Percentiles rank a stretch among this genome's conserved stretches.
These are phyloP conservation scores for Microdochium nivale DNA, from an alignment of 2,329 filamentous ascomycete species.

Conservation along the genomic window DNA sequence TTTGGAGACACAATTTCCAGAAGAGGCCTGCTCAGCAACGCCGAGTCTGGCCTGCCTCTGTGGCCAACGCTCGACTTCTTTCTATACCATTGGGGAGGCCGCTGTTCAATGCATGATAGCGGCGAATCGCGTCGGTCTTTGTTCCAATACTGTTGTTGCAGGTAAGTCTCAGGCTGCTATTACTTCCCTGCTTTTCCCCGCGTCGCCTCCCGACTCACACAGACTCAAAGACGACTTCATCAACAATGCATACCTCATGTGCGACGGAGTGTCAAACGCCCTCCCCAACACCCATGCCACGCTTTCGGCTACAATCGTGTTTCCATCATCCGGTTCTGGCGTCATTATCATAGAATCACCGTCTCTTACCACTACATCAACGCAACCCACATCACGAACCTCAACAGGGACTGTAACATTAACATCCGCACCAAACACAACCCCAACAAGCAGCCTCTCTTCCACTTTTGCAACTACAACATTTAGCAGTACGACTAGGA, in stretches of 20 bases:
- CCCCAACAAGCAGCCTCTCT: slow-evolving; percentile 7
- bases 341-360: slow-evolving; percentile 15
- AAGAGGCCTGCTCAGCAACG: slow-evolving; percentile 34
- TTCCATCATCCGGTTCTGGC: slow-evolving; percentile 15
- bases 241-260: slow-evolving; percentile 50
- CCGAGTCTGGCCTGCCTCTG: slow-evolving; percentile 57
- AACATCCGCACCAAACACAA: slow-evolving; percentile 1
- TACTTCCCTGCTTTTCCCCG: slow-evolving; percentile 1
- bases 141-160: slow-evolving; percentile 33
- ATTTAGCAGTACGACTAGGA: slow-evolving; percentile 7
- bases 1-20: slow-evolving; percentile 48
- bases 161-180: slow-evolving; percentile 18
- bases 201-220: slow-evolving; percentile 5
- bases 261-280: slow-evolving; percentile 38
- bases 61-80: slow-evolving; percentile 45
- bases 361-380: slow-evolving; percentile 4
- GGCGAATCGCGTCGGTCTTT: slow-evolving; percentile 39
- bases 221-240: slow-evolving; percentile 25
- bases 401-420: slow-evolving; percentile 3
- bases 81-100: slow-evolving; percentile 64
- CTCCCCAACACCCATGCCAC: slow-evolving; percentile 48
- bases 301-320: slow-evolving; percentile 47
- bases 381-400: slow-evolving; percentile 8
- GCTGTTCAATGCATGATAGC: slow-evolving; percentile 59
- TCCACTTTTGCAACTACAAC: slow-evolving; percentile 5